Conservation (phyloP, 768 basidiomycete genomes). For the Rhizopogon vinicolor region DNA sequence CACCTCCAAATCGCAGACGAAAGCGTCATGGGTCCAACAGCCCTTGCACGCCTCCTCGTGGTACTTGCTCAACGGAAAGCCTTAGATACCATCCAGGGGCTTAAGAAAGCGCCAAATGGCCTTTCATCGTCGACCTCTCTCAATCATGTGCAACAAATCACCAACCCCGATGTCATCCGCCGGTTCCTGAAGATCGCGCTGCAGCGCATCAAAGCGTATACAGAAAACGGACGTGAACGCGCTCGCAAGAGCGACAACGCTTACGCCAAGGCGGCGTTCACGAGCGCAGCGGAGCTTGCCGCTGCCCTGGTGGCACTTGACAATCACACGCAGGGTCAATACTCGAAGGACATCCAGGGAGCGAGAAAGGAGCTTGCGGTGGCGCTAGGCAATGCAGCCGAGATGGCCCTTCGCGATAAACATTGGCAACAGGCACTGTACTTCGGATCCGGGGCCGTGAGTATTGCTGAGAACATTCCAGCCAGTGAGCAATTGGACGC, state of each 20-base stretch:
- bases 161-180: slow-evolving; percentile 16
- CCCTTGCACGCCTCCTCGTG: slow-evolving; percentile 22
- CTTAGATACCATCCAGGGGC: slow-evolving; percentile 14
- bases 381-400: slow-evolving; percentile 30
- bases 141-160: slow-evolving; percentile 22
- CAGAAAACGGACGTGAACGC: slow-evolving; percentile 18
- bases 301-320: slow-evolving; percentile 28
- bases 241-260: slow-evolving; percentile 13
- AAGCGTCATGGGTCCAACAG: slow-evolving; percentile 21
- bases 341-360: slow-evolving; percentile 13
- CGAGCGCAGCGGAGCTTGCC: slow-evolving; percentile 27
- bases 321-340: slow-evolving; percentile 20
- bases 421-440: slow-evolving; percentile 18
- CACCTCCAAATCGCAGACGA: slow-evolving; percentile 18
- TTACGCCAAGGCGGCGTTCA: slow-evolving; percentile 19
- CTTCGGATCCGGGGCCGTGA: slow-evolving; percentile 20
- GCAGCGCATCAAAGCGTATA: slow-evolving; percentile 13
- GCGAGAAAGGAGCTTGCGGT: slow-evolving; percentile 25
- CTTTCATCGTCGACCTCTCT: slow-evolving; percentile 13
- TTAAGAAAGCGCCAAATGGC: slow-evolving; percentile 19
- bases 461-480: slow-evolving; percentile 13
- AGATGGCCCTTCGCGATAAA: slow-evolving; percentile 26
- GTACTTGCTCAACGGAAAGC: slow-evolving; percentile 24
- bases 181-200: slow-evolving; percentile 17
- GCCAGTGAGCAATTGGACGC: slow-evolving; percentile 10